phyloP scores from a whole-genome alignment of 1,284 basidiomycete genomes.

The Retiboletus flavoniger region DNA sequence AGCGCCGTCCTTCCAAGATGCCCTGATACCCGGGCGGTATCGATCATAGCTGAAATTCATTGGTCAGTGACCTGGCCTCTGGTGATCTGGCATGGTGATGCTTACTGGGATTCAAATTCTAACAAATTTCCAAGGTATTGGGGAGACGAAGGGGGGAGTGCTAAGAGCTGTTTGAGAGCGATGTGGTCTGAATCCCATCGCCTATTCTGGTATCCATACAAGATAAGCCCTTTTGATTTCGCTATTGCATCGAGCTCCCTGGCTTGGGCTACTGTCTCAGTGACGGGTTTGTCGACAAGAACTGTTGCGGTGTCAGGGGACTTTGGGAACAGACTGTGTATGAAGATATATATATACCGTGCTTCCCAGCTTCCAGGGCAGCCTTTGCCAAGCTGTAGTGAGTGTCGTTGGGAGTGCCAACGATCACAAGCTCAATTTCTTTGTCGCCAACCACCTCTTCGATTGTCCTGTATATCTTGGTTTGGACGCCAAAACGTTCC shows the following conservation, averaged over 20 bases:
- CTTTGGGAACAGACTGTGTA: background rate
- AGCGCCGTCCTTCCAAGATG: slow-evolving; percentile 70
- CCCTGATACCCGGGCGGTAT: slow-evolving; percentile 63
- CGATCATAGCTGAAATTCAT: slow-evolving; percentile 64
- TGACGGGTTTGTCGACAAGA: slow-evolving; percentile 84
- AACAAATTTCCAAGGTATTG: slow-evolving; percentile 60
- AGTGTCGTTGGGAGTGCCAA: slow-evolving; percentile 79
- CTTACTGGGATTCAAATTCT: slow-evolving; percentile 78
- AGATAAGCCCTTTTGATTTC: slow-evolving; percentile 59
- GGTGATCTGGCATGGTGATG: background rate
- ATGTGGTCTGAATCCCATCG: slow-evolving; percentile 84
- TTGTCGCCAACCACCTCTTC: slow-evolving; percentile 58
- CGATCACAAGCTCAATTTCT: slow-evolving; percentile 65
- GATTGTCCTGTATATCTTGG: slow-evolving; percentile 55
- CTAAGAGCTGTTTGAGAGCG: slow-evolving; percentile 66
- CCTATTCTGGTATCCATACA: slow-evolving; percentile 81
- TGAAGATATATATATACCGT: slow-evolving; percentile 48
- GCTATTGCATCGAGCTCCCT: slow-evolving; percentile 68
- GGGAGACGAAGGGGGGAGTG: slow-evolving; percentile 49
- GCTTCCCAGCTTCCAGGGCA: slow-evolving; percentile 71
- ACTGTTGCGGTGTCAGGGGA: slow-evolving; percentile 39
- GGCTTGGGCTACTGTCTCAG: slow-evolving; percentile 65
- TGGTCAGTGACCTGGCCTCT: background rate
- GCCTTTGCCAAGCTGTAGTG: slow-evolving; percentile 72
- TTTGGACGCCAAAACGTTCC: slow-evolving; percentile 58